A percentile compares a stretch with the other conserved stretches of the same genome.
Conservation (phyloP, 2,329 filamentous ascomycete genomes). For the Chaetomium sp. region DNA sequence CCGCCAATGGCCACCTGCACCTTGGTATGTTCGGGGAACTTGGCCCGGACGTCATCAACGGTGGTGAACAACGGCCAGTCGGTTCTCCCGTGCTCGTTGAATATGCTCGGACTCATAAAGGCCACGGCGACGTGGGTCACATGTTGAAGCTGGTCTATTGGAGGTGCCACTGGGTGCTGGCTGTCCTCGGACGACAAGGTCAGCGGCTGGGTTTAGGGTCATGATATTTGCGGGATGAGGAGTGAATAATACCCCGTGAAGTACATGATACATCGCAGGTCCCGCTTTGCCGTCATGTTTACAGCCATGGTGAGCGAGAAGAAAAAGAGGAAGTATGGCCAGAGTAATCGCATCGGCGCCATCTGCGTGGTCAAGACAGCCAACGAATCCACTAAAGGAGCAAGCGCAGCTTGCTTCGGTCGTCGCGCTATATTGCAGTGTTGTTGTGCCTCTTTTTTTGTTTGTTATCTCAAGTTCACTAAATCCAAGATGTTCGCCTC, state of each 20-base stretch:
- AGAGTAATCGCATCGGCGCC: constrained; percentile 22
- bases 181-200: constrained; percentile 38
- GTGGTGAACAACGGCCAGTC: constrained; percentile 58
- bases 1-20: constrained; percentile 73
- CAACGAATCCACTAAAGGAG: neutral
- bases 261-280: constrained; percentile 49
- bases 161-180: constrained; percentile 51
- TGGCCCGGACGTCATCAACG: constrained; percentile 49
- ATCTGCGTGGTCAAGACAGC: constrained; percentile 2
- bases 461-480: neutral
- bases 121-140: constrained; percentile 62
- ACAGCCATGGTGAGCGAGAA: constrained; percentile 27
- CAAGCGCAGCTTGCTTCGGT: neutral
- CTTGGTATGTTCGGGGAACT: constrained; percentile 57
- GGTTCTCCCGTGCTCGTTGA: constrained; percentile 48
- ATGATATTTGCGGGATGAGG: neutral
- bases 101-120: constrained; percentile 57
- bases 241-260: constrained; percentile 46
- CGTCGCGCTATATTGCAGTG: neutral
- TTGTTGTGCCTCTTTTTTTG: neutral
- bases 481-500: neutral
- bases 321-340: constrained; percentile 22
- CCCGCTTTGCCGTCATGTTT: constrained; percentile 15
- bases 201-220: neutral
- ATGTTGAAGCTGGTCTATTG: constrained; percentile 41